These are phyloP conservation scores for Diaporthe capsici DNA, from an alignment of 2,329 filamentous ascomycete genomes.

Conservation along the genomic window DNA sequence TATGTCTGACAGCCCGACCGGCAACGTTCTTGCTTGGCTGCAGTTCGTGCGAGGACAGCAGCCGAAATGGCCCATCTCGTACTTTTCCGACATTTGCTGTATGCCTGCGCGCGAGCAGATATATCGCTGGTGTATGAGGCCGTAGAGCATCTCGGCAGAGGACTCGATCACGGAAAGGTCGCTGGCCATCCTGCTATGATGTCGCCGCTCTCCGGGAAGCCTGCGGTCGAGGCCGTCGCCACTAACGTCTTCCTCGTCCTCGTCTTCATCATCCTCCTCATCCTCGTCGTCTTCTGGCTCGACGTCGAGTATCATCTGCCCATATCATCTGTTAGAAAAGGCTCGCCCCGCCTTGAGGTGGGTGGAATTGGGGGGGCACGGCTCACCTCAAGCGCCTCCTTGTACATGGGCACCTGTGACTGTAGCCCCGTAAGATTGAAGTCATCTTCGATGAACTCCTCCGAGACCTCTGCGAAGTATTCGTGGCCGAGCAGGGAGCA, in stretches of 20 bases:
- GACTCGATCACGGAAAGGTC: constrained; percentile 97
- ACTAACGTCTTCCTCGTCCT: constrained; percentile 80
- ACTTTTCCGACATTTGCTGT: constrained; percentile 99
- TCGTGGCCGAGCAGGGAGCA: constrained; percentile 96
- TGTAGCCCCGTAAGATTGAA: constrained; percentile 98
- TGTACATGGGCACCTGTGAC: constrained; percentile 97
- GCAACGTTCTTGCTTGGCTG: constrained; percentile 89
- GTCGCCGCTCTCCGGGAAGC: constrained; percentile 76
- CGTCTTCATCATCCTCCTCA: constrained; percentile 84
- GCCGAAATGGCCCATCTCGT: constrained; percentile 96
- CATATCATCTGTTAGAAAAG: constrained; percentile 16
- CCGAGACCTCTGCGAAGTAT: constrained; percentile 98
- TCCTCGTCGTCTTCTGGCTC: constrained; percentile 96
- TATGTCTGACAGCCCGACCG: constrained; percentile 93
- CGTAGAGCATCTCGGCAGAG: constrained; percentile 97
- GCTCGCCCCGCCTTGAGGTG: constrained; percentile 43
- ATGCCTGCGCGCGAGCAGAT: constrained; percentile 97
- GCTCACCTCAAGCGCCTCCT: constrained; percentile 89
- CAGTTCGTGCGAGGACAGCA: constrained; percentile 96
- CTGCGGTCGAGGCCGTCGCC: constrained; percentile 72
- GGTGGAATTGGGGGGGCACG: not conserved
- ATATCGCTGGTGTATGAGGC: constrained; percentile 97
- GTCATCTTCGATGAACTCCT: constrained; percentile 99
- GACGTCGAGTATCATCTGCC: constrained; percentile 94
- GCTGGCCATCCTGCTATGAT: constrained; percentile 87